Base-by-base conservation (phyloP, 129 eudicot species). In the Apium graveolens region DNA sequence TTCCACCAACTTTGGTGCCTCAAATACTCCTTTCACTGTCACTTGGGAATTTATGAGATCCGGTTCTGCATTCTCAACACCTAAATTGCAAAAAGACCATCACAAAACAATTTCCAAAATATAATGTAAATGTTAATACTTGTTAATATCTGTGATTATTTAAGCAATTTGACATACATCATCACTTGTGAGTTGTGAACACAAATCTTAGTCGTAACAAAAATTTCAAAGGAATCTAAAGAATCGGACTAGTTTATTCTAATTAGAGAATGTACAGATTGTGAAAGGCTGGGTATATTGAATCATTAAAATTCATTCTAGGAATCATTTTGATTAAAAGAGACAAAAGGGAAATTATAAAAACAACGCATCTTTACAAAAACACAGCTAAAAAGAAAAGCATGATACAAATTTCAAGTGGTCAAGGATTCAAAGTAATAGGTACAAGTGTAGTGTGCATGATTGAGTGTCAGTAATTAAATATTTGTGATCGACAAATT, bases 21-120 rank as follows among this genome's bases (percentile, higher is more conserved):
- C 87, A 63, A 94, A 77, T 16, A 80, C 81, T 35, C 97, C 98
- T 74, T 88, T 91, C 39, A 94, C 98, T 4, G 89, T 82, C 74
- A 94, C 98, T 78, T 86, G 84, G 34, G 98, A 94, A 85, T 82
- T 83, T 84, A 85, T 90, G 38, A 92, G 95, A 87, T 96, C 97
- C 48, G 97, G 87, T 44, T 85, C 96, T 20, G 83, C 99, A 74
- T 79, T 93, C 79, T 96, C 97, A 63, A 96, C 99, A 73, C 93
- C 99, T 92, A 70, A 32, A 87, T 74, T 55, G 26, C 73, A 66
- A 66, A 65, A 66, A 31, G 24, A 13, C 24, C 5, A 32, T 66
- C 21, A 27, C 72, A 31, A 27, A 66, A 66, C 41, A 66, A 5
- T 29, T 12, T 31, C 24, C 24, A 3, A 66, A 27, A 13, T 31